phyloP scores from a whole-genome alignment of 164 flowering plant genomes.

The Paratinospora sagittata region DNA sequence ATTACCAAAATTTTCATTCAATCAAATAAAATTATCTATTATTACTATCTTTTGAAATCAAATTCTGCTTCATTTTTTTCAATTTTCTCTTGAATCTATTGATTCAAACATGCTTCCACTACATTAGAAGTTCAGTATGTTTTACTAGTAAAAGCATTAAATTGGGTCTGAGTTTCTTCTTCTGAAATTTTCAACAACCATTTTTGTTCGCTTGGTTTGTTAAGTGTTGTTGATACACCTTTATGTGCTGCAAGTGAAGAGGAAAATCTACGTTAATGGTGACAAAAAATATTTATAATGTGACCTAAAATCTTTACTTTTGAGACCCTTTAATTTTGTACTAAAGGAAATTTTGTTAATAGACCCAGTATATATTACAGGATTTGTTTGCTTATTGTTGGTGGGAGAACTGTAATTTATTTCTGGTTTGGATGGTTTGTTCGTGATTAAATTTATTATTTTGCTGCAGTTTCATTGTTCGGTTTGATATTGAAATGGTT shows the following conservation, averaged over 20 bases:
- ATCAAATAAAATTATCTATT: no score
- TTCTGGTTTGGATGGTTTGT: neutral
- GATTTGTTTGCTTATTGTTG: neutral
- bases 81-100: no score
- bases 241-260: no score
- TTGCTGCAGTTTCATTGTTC: constrained; percentile 18
- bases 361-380: neutral
- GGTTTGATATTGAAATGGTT: constrained; percentile 12
- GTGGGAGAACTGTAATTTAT: neutral
- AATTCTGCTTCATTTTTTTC: no score
- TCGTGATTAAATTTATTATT: neutral
- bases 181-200: neutral
- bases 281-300: no score
- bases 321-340: neutral
- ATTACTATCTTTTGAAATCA: no score
- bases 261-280: no score
- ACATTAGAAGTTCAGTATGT: no score
- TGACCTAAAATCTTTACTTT: no score
- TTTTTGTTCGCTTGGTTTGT: neutral
- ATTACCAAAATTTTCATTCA: no score
- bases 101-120: no score
- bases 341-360: neutral
- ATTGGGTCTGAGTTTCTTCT: neutral
- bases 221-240: neutral
- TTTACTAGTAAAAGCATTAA: neutral